Conservation (phyloP, 2,329 filamentous ascomycete species). For the Aspergillus pseudoterreus region DNA sequence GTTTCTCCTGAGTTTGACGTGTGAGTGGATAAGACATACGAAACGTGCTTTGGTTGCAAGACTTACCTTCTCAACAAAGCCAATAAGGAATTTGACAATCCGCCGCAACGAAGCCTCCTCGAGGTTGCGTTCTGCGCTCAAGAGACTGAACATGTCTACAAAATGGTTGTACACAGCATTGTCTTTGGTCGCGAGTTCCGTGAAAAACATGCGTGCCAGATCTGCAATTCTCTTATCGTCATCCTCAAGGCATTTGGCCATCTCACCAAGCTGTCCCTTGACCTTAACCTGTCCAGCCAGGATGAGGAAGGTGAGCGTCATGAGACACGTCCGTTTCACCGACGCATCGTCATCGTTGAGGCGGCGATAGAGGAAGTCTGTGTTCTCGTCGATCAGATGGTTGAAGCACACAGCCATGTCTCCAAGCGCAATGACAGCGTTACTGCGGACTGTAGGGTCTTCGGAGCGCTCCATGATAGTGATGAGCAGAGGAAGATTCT, state of each 20-base stretch:
- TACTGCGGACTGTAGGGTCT: slow-evolving; percentile 88
- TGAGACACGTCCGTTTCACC: slow-evolving; percentile 94
- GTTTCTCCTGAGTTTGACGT: slow-evolving; percentile 69
- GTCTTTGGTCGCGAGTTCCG: slow-evolving; percentile 93
- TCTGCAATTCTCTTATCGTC: slow-evolving; percentile 93
- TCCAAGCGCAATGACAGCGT: slow-evolving; percentile 92
- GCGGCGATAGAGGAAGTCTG: slow-evolving; percentile 92
- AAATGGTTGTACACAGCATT: slow-evolving; percentile 99
- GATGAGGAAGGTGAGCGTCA: slow-evolving; percentile 97
- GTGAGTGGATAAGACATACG: neutral
- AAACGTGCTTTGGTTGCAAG: neutral
- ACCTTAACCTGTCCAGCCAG: slow-evolving; percentile 98
- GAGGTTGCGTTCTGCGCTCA: slow-evolving; percentile 76
- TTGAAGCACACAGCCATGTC: slow-evolving; percentile 99
- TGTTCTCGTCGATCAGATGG: slow-evolving; percentile 98
- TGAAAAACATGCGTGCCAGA: slow-evolving; percentile 96
- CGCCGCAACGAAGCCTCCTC: slow-evolving; percentile 81
- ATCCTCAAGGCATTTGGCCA: slow-evolving; percentile 98
- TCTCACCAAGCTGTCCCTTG: slow-evolving; percentile 96
- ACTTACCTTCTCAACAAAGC: slow-evolving; percentile 92
- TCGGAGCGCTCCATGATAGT: slow-evolving; percentile 95
- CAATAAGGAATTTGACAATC: slow-evolving; percentile 87
- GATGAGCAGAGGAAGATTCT: slow-evolving; percentile 86
- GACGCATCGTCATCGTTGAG: slow-evolving; percentile 83
- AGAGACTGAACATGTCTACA: slow-evolving; percentile 94